phyloP scores from a whole-genome alignment of 495 filamentous ascomycete genomes.

The Lepraria neglecta region DNA sequence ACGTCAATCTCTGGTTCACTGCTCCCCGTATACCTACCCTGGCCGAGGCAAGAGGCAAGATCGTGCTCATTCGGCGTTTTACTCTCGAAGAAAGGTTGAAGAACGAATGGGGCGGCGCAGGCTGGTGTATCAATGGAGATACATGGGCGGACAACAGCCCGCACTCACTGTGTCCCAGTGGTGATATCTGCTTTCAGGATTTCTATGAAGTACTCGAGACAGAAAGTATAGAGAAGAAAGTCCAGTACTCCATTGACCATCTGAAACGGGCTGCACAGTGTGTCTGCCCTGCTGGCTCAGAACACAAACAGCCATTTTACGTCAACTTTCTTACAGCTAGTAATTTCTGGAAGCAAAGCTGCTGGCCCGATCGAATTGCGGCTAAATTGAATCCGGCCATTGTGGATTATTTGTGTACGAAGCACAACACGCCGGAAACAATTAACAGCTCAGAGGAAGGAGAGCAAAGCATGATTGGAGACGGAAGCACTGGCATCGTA shows the following conservation, averaged over 20 bases:
- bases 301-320: conserved; percentile 59
- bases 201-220: conserved; percentile 83
- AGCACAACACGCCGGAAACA: conserved; percentile 43
- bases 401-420: conserved; percentile 67
- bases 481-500: conserved; percentile 84
- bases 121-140: conserved; percentile 77
- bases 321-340: conserved; percentile 86
- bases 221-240: conserved; percentile 73
- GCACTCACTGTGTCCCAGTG: conserved; percentile 63
- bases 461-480: conserved; percentile 48
- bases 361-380: conserved; percentile 94
- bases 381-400: conserved; percentile 87
- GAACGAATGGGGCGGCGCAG: conserved; percentile 52
- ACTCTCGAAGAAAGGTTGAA: conserved; percentile 54
- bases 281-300: conserved; percentile 29
- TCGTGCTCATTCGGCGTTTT: conserved; percentile 83
- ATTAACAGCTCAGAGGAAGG: conserved; percentile 25
- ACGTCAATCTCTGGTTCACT: conserved; percentile 67
- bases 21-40: conserved; percentile 72
- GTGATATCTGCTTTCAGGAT: conserved; percentile 81
- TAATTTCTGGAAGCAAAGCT: conserved; percentile 86
- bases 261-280: conserved; percentile 61
- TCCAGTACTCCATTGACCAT: conserved; percentile 63
- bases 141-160: conserved; percentile 87
- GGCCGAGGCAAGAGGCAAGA: conserved; percentile 72